Base-by-base conservation (phyloP, 345 rosid species). In the Eucalyptus pauciflora region DNA sequence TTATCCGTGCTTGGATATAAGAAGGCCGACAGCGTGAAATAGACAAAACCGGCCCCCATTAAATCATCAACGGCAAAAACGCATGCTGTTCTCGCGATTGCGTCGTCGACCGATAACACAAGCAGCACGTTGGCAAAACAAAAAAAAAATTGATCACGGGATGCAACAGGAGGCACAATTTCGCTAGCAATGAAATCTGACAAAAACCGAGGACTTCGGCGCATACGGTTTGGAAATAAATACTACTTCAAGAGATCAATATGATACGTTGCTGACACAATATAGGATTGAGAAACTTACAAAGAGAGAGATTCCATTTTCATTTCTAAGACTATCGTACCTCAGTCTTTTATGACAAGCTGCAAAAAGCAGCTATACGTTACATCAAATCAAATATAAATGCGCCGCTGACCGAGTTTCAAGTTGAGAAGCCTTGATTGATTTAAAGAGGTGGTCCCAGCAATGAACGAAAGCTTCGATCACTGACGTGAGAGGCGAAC, bases 401-500 rank as follows among this genome's bases (percentile, higher is more conserved):
- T 20, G 27, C 13, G 8, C 5, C 48, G 46, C 83, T 37, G 27
- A 76, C 6, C 8, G 48, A 41, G 5, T 41, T 76, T 20, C 15
- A 13, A 13, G 48, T 76, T 41, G 85, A 76, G 48, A 20, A 20
- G 27, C 45, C 48, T 41, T 3, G 29, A 43, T 37, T 67, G 62
- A 56, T 71, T 76, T 41, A 37, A 41, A 41, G 27, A 41, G 48
- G 48, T 20, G 43, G 15, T 18, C 48, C 27, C 48, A 20, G 83
- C 83, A 37, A 10, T 3, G 29, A 41, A 37, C 41, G 48, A 76
- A 37, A 37, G 27, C 83, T 8, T 46, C 54, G 7, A 50, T 71
- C 60, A 90, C 87, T 89, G 91, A 2, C 49, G 90, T 4, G 16
- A 60, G 37, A 94, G 93, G 56, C 91, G 92, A 71, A 94, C 41